These are phyloP conservation scores for Hortiboletus campestris DNA, from an alignment of 768 basidiomycete species.

Conservation along the genomic window DNA sequence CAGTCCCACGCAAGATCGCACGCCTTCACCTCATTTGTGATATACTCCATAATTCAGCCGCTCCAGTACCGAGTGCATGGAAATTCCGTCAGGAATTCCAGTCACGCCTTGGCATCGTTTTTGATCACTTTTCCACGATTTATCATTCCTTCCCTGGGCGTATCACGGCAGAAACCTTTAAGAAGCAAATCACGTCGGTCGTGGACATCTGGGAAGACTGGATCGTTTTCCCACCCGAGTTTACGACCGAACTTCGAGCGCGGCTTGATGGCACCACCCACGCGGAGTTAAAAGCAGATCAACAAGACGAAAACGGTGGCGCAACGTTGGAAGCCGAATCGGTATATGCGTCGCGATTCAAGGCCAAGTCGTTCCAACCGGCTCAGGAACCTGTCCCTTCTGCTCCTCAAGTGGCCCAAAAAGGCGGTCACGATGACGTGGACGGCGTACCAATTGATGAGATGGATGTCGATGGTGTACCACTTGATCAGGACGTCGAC, in stretches of 20 bases:
- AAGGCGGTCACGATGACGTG: constrained; percentile 43
- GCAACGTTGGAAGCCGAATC: constrained; percentile 27
- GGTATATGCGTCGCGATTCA: constrained; percentile 62
- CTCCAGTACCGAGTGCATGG: constrained; percentile 94
- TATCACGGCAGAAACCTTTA: constrained; percentile 96
- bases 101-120: constrained; percentile 84
- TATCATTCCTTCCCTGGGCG: constrained; percentile 95
- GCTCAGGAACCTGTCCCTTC: constrained; percentile 45
- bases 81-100: constrained; percentile 96
- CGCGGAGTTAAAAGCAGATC: constrained; percentile 28
- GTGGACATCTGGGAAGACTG: constrained; percentile 98
- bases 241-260: constrained; percentile 67
- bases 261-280: constrained; percentile 65
- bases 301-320: constrained; percentile 23
- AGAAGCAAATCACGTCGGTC: constrained; percentile 83
- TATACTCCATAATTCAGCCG: constrained; percentile 96
- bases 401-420: constrained; percentile 29
- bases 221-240: constrained; percentile 93
- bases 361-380: constrained; percentile 73
- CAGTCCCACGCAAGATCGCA: constrained; percentile 96
- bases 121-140: constrained; percentile 92
- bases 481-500: constrained; percentile 39
- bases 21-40: constrained; percentile 95
- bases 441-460: constrained; percentile 54
- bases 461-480: constrained; percentile 51